Evolutionary conservation across 805 yeast genomes (phyloP), one percentile per base, ranked within the genome.

Genomic region (Candida broadrunensis): DNA sequence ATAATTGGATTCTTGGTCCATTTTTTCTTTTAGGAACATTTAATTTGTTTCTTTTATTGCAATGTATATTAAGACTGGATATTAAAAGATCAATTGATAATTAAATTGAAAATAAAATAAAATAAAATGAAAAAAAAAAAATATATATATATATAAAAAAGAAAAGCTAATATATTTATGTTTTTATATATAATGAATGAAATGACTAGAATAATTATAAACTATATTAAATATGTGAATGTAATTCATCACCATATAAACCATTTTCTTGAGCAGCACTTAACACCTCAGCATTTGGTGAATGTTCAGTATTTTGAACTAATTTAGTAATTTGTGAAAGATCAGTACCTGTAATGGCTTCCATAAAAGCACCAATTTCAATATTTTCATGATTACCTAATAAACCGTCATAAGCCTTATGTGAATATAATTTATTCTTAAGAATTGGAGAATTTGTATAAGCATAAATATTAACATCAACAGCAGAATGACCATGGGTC

Each of bases 401-500:
- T 40, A 89, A 67, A 9, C 77, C 69, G 16, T 72, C 60, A 31
- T 53, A 49, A 29, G 47, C 51, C 17, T 45, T 41, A 14, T 51
- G 47, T 5, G 53, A 45, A 7, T 77, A 50, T 41, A 69, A 61
- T 48, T 70, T 52, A 2, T 47, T 34, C 54, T 63, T 63, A 23
- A 80, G 70, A 6, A 63, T 51, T 36, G 70, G 67, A 19, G 74
- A 78, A 51, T 83, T 83, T 24, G 89, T 75, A 58, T 83, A 76
- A 0, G 85, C 96, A 58, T 90, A 90, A 36, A 91, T 85, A 55
- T 91, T 90, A 27, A 90, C 96, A 62, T 90, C 98, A 13, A 90
- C 97, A 0, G 96, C 97, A 16, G 95, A 83, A 61, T 90, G 98
- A 23, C 97, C 98, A 55, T 88, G 95, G 0, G 97, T 90, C 8